Evolutionary conservation across 2,329 filamentous ascomycete genomes (phyloP), one percentile per base, ranked within the genome.

Genomic region (Ophiostoma sp.): DNA sequence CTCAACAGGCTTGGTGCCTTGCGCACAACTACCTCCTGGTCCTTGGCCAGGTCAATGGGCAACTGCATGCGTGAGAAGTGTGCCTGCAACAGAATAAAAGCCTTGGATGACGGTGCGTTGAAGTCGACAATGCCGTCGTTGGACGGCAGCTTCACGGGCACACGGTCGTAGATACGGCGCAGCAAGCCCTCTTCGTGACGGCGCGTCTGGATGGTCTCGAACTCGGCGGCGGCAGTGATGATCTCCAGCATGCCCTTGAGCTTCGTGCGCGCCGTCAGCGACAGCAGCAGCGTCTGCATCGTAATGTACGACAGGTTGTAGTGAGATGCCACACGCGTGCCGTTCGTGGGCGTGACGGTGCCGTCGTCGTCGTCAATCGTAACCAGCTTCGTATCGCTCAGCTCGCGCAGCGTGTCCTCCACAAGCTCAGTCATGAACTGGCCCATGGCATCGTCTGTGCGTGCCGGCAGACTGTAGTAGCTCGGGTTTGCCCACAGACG

Each of bases 231-330:
- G 0, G 95, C 96, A 1, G 95, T 97, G 70, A 98, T 89, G 74
- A 99, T 98, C 78, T 99, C 95, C 68, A 99, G 83, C 60, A 99
- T 93, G 64, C 93, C 93, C 84, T 99, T 99, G 72, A 99, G 87
- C 82, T 97, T 98, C 4, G 93, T 98, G 73, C 89, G 89, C 58
- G 88, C 88, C 68, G 87, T 93, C 64, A 99, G 84, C 14, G 95
- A 99, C 68, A 99, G 83, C 66, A 99, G 83, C 83, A 99, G 94
- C 0, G 95, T 99, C 80, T 99, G 94, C 93, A 99, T 99, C 2
- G 95, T 99, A 77, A 97, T 91, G 80, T 97, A 98, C 5, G 94
- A 97, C 75, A 99, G 97, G 79, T 97, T 98, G 84, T 99, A 99
- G 83, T 99, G 98, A 1, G 95, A 93, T 9, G 92, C 93, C 75